These are phyloP conservation scores for Priceomyces fermenticarens DNA, from an alignment of 805 yeast species.

Conservation along the genomic window DNA sequence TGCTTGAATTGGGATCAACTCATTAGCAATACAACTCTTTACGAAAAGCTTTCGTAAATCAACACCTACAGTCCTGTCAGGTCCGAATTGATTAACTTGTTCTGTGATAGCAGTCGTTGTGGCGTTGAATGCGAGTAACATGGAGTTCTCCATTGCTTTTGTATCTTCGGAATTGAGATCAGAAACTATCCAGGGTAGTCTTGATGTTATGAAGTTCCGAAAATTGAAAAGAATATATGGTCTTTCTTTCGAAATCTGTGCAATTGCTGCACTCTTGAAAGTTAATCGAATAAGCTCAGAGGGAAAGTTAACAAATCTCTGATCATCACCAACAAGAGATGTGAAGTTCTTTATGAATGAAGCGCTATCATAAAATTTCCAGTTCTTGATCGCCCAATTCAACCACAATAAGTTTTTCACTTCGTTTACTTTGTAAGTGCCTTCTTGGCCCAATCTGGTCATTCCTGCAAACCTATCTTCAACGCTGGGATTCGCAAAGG, in stretches of 20 bases:
- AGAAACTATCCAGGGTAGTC: conserved; percentile 23
- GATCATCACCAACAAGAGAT: conserved; percentile 9
- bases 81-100: conserved; percentile 8
- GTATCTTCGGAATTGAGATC: conserved; percentile 9
- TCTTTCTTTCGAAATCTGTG: conserved; percentile 17
- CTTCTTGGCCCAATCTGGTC: conserved; percentile 2
- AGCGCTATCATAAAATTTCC: conserved; percentile 17
- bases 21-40: conserved; percentile 28
- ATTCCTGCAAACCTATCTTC: neutral
- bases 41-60: conserved; percentile 27
- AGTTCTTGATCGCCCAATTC: conserved; percentile 17
- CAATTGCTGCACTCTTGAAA: conserved; percentile 19
- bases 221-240: conserved; percentile 29
- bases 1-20: conserved; percentile 21
- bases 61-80: conserved; percentile 6
- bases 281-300: conserved; percentile 17
- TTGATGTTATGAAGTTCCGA: conserved; percentile 31
- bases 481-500: neutral
- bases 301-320: conserved; percentile 10
- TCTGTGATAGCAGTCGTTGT: conserved; percentile 11
- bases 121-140: conserved; percentile 12
- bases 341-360: conserved; percentile 11
- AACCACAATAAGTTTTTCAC: conserved; percentile 30
- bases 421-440: conserved; percentile 3
- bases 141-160: conserved; percentile 15